Base-by-base conservation (phyloP, 805 yeast species). In the Jamesozyma piceae region DNA sequence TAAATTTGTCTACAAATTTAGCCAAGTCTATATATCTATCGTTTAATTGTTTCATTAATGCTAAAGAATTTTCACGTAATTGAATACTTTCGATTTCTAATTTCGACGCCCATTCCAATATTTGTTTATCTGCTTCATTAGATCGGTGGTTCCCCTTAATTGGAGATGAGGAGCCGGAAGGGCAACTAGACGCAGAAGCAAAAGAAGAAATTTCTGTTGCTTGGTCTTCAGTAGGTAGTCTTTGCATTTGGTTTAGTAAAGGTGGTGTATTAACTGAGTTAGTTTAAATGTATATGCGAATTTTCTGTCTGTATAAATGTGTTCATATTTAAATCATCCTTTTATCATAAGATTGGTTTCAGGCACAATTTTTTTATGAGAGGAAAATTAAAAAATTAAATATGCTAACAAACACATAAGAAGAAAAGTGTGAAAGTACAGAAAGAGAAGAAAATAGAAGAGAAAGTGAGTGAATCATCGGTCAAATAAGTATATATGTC, bases 71-170 rank as follows among this genome's bases (percentile, higher is more conserved):
- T 11, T 64, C 64, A 34, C 73, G 55, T 21, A 71, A 49, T 26
- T 70, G 75, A 2, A 69, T 57, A 13, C 71, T 62, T 45, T 75
- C 79, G 40, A 74, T 45, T 47, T 75, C 80, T 17, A 75, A 51
- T 29, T 68, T 65, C 4, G 73, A 66, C 0, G 78, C 78, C 79
- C 78, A 74, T 48, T 58, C 57, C 10, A 66, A 55, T 27, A 56
- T 66, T 58, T 60, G 71, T 48, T 55, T 59, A 37, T 58, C 64
- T 30, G 62, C 53, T 35, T 53, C 61, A 18, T 41, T 44, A 14
- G 31, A 22, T 15, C 34, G 34, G 3, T 37, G 30, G 11, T 32
- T 35, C 8, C 38, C 33, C n/a, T 35, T 33, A 9, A 32, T 31
- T 17, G 31, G 22, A 15, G 22, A 38, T 14, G 30, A 36, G 18